Evolutionary conservation across 75 land plant genomes (phyloP).

Genomic region (Adiantum capillusveneris): DNA sequence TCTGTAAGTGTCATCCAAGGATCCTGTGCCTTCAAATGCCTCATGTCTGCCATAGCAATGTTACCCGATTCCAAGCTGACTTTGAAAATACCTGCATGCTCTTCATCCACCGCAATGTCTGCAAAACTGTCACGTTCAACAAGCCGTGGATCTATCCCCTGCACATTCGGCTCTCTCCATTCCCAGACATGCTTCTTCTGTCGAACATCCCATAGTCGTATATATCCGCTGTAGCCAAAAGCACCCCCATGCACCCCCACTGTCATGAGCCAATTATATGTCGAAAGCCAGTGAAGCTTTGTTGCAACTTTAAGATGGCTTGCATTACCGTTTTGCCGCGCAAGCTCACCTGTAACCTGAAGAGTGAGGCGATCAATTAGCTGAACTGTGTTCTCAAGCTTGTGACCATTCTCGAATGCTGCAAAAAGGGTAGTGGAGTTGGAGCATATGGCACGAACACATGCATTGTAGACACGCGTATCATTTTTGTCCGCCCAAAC

Average conservation of each 20-base stretch:
- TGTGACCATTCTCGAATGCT: slow-evolving; percentile 60
- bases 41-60: slow-evolving; percentile 65
- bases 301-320: slow-evolving; percentile 43
- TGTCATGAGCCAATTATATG: slow-evolving; percentile 38
- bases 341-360: slow-evolving; percentile 39
- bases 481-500: slow-evolving; percentile 69
- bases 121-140: slow-evolving; percentile 66
- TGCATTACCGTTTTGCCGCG: slow-evolving; percentile 52
- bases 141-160: slow-evolving; percentile 31
- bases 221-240: slow-evolving; percentile 81
- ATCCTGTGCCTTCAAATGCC: slow-evolving; percentile 46
- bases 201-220: slow-evolving; percentile 74
- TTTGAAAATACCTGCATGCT: slow-evolving; percentile 46
- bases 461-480: slow-evolving; percentile 54
- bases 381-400: slow-evolving; percentile 53
- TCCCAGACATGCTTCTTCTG: slow-evolving; percentile 70
- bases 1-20: slow-evolving; percentile 76
- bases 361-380: slow-evolving; percentile 48
- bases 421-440: slow-evolving; percentile 38
- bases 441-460: slow-evolving; percentile 36
- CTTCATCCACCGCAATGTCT: slow-evolving; percentile 52
- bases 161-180: slow-evolving; percentile 61
- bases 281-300: slow-evolving; percentile 45
- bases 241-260: slow-evolving; percentile 56
- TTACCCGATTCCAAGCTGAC: slow-evolving; percentile 68